Evolutionary conservation across 331 rosid species (phyloP).

Genomic region (Saraca asoca): DNA sequence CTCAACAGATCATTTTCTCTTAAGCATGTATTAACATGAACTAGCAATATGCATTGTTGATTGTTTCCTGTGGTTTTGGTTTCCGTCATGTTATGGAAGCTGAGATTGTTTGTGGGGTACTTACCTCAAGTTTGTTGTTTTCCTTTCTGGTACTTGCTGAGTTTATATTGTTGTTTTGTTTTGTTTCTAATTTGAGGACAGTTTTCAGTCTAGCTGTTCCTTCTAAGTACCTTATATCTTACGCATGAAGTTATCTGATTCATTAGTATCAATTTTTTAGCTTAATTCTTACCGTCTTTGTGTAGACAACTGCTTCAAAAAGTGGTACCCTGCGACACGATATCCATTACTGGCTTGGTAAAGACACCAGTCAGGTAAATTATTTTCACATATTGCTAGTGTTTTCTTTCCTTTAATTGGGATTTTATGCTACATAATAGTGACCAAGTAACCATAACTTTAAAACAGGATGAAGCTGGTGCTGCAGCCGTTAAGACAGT

Average conservation of each 20-base stretch:
- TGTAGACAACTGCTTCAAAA: constrained; percentile 83
- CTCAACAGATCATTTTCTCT: not conserved
- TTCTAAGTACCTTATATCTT: constrained; percentile 12
- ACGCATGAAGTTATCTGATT: constrained; percentile 12
- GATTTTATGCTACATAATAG: constrained; percentile 17
- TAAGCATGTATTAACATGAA: not conserved
- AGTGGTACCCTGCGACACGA: constrained; percentile 88
- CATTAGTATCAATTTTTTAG: constrained; percentile 14
- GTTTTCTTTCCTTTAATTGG: constrained; percentile 10
- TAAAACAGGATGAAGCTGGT: constrained; percentile 94
- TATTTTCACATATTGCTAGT: constrained; percentile 20
- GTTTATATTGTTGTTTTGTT: constrained; percentile 9
- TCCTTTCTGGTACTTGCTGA: constrained; percentile 13
- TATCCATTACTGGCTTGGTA: constrained; percentile 98
- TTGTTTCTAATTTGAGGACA: constrained; percentile 24
- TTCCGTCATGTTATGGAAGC: constrained; percentile 27
- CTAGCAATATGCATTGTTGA: constrained; percentile 1
- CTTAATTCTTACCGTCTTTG: constrained; percentile 28
- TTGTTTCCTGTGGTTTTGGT: constrained; percentile 26
- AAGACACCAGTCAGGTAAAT: constrained; percentile 84
- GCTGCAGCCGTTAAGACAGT: constrained; percentile 92
- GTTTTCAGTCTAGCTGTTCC: constrained; percentile 8
- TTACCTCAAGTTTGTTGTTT: constrained; percentile 14
- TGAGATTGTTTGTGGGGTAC: constrained; percentile 10
- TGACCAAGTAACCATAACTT: constrained; percentile 32